Base-by-base conservation (phyloP, 2,329 filamentous ascomycete species). In the Thelonectria blattea region DNA sequence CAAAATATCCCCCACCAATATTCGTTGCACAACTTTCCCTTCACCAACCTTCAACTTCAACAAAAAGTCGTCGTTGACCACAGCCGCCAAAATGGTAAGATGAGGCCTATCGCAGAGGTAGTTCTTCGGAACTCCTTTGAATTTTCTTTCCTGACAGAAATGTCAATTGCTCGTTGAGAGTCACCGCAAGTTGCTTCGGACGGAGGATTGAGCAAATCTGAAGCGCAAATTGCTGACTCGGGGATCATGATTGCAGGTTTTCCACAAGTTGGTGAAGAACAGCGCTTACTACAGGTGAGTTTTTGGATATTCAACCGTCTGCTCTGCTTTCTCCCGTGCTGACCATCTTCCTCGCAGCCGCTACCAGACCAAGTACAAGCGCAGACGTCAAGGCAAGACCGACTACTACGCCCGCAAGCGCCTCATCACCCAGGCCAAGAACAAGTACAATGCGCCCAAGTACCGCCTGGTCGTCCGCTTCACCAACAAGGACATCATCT, bases 221-320 rank as follows among this genome's bases (percentile, higher is more conserved):
- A 97, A 97, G 93, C 93, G 93, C 88, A 88, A 97, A 97, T 97
- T 97, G 94, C 94, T 97, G 93, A 97, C 92, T 97, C 91, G 89
- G 81, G 85, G 84, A 81, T 81, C 79, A 75, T 37, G 34, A 64
- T 78, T 70, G 72, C 79, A 97, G 93, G 79, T 87, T 82, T 94
- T 93, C 90, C 88, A 91, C 87, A 98, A 98, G 89, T 82, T 90
- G 80, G 87, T 95, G 80, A 98, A 98, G 91, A 97, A 90, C 88
- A 93, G 90, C 83, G 91, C 95, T 80, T 99, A 98, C 92, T 97
- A 91, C 88, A 97, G 92, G 92, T 96, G 77, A 89, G 90, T 82
- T 62, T 82, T 62, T 14, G 43, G 30, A 50, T 34, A 24, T 30
- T 10, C 27, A 37, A 12, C 12, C 42, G 12, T 47, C 7, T 3